A percentile compares a stretch with the other conserved stretches of the same genome.
phyloP scores from a whole-genome alignment of 306 rosid species.

The Potentilla sterilis region DNA sequence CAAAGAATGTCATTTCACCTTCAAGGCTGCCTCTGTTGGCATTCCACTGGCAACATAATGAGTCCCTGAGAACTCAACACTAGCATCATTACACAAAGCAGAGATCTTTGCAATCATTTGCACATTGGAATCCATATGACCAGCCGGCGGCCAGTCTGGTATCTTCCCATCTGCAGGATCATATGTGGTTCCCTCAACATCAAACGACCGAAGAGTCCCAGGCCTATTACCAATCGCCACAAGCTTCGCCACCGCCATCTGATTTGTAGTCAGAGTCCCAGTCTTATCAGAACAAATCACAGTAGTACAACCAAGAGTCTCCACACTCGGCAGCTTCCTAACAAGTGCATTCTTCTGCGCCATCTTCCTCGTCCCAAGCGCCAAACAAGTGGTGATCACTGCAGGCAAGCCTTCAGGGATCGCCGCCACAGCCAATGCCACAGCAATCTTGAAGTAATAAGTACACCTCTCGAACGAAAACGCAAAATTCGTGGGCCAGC shows the following conservation, averaged over 20 bases:
- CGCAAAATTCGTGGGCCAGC: conserved; percentile 30
- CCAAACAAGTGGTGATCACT: conserved; percentile 32
- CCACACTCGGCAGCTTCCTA: conserved; percentile 56
- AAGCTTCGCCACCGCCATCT: conserved; percentile 68
- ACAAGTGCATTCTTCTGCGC: conserved; percentile 54
- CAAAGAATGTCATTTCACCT: conserved; percentile 27
- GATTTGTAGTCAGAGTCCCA: conserved; percentile 49
- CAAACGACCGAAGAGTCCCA: conserved; percentile 45
- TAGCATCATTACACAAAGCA: conserved; percentile 70
- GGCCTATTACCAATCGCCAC: conserved; percentile 55
- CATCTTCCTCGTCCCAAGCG: conserved; percentile 33
- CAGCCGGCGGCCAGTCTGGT: conserved; percentile 48
- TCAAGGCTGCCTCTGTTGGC: conserved; percentile 76
- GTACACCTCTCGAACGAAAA: conserved; percentile 36
- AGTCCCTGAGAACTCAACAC: conserved; percentile 46
- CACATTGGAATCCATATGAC: conserved; percentile 58
- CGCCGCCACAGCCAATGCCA: conserved; percentile 40
- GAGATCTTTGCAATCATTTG: conserved; percentile 64
- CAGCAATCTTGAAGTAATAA: conserved; percentile 38
- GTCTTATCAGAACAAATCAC: conserved; percentile 40
- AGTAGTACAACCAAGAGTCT: conserved; percentile 37
- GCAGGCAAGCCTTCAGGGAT: conserved; percentile 38
- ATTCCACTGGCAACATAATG: conserved; percentile 58
- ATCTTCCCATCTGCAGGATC: conserved; percentile 63
- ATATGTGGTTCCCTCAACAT: conserved; percentile 70